Evolutionary conservation across 169 alveolate genomes (phyloP).

Genomic region (Plasmodium fragile): DNA sequence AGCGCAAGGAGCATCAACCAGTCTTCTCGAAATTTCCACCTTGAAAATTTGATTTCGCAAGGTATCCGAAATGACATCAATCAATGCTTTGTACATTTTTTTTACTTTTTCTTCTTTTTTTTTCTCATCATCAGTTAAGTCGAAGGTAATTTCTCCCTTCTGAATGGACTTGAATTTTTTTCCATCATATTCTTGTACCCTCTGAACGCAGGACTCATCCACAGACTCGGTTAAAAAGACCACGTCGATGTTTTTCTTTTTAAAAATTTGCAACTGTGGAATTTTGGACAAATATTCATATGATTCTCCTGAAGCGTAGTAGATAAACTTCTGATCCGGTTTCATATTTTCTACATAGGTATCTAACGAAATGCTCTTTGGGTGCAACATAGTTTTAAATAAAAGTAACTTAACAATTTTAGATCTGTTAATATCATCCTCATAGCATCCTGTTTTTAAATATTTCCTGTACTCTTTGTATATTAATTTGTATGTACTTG

Average conservation of each 20-base stretch:
- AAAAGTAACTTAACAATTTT: constrained; percentile 94
- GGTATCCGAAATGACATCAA: constrained; percentile 85
- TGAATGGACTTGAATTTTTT: constrained; percentile 88
- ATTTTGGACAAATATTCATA: constrained; percentile 87
- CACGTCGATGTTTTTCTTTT: constrained; percentile 95
- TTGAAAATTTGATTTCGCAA: constrained; percentile 81
- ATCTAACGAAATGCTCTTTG: constrained; percentile 91
- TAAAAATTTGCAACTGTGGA: constrained; percentile 94
- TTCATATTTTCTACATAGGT: constrained; percentile 93
- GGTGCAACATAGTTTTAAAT: constrained; percentile 91
- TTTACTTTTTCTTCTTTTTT: constrained; percentile 83
- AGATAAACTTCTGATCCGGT: constrained; percentile 94
- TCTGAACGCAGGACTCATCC: constrained; percentile 95
- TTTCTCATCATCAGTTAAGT: constrained; percentile 83
- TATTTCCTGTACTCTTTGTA: constrained; percentile 93
- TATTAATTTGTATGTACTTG: constrained; percentile 88
- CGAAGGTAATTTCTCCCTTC: constrained; percentile 88
- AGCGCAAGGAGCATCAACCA: constrained; percentile 90
- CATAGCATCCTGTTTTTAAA: constrained; percentile 96
- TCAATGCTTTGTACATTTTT: constrained; percentile 85
- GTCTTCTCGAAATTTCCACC: constrained; percentile 90
- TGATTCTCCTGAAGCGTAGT: constrained; percentile 93
- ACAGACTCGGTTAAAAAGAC: constrained; percentile 94
- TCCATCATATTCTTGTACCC: constrained; percentile 91
- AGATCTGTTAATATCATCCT: constrained; percentile 94